Evolutionary conservation across 352 stramenopile species (phyloP).

Genomic region (Pythium biforme): DNA sequence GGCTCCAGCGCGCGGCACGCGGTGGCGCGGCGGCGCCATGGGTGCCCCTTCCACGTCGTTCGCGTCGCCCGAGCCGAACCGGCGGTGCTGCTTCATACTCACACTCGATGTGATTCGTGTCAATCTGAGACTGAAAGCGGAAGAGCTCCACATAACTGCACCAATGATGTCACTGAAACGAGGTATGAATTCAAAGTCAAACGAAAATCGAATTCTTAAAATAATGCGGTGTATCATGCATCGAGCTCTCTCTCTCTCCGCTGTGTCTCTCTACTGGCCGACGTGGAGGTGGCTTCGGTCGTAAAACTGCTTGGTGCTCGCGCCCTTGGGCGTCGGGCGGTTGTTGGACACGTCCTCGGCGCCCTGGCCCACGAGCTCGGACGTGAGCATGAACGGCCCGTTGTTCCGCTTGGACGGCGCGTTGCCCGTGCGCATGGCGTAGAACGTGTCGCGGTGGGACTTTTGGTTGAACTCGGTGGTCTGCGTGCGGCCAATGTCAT

Average conservation of each 20-base stretch:
- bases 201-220: too few species aligned
- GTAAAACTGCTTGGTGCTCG: slow-evolving; percentile 84
- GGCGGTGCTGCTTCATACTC: slow-evolving; percentile 22
- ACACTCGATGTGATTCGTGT: slow-evolving; percentile 7
- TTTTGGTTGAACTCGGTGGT: slow-evolving; percentile 85
- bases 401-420: slow-evolving; percentile 81
- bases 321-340: slow-evolving; percentile 61
- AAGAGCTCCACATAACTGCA: too few species aligned
- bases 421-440: slow-evolving; percentile 75
- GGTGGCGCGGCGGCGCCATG: slow-evolving; percentile 16
- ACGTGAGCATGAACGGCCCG: slow-evolving; percentile 77
- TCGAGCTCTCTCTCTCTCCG: too few species aligned
- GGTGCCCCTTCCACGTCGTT: slow-evolving; percentile 18
- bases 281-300: slow-evolving; percentile 75
- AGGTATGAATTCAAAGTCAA: too few species aligned
- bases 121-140: neutral
- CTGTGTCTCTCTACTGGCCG: neutral
- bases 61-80: slow-evolving; percentile 15
- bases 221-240: too few species aligned
- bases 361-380: slow-evolving; percentile 60
- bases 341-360: slow-evolving; percentile 56
- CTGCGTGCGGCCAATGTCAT: slow-evolving; percentile 77
- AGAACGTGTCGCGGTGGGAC: slow-evolving; percentile 80
- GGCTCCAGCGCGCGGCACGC: slow-evolving; percentile 20
- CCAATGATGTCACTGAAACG: too few species aligned